These are phyloP conservation scores for Phytopythium chamaehyphon DNA, from an alignment of 352 stramenopile species.

Conservation along the genomic window DNA sequence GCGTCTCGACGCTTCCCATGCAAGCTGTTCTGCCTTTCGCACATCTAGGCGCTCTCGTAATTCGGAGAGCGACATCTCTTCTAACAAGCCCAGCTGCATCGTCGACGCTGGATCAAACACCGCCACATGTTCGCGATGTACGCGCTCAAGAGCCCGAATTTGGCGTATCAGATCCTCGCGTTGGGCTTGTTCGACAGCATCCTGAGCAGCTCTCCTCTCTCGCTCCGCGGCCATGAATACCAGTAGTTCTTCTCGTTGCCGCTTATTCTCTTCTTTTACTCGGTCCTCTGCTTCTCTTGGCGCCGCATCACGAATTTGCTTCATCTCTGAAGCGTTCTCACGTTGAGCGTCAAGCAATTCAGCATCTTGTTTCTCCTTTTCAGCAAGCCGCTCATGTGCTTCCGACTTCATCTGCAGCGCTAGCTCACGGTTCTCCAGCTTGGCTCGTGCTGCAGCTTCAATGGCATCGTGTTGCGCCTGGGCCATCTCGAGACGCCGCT, in stretches of 20 bases:
- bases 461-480: constrained; percentile 81
- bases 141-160: constrained; percentile 74
- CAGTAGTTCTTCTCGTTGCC: constrained; percentile 60
- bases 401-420: constrained; percentile 76
- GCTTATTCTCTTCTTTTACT: constrained; percentile 53
- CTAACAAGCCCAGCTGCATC: constrained; percentile 78
- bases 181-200: constrained; percentile 62
- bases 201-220: constrained; percentile 50
- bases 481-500: constrained; percentile 75
- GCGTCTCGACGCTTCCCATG: constrained; percentile 63
- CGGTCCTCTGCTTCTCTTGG: constrained; percentile 73
- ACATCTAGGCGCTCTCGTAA: constrained; percentile 78
- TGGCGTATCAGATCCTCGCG: constrained; percentile 85
- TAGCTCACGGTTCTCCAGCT: constrained; percentile 79
- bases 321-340: constrained; percentile 54
- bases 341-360: constrained; percentile 54
- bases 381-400: constrained; percentile 54
- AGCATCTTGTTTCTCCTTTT: constrained; percentile 56
- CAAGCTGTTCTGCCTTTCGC: constrained; percentile 63
- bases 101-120: constrained; percentile 91
- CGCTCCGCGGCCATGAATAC: constrained; percentile 57
- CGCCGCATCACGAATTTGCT: constrained; percentile 71
- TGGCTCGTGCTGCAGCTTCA: constrained; percentile 55
- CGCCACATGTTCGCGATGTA: constrained; percentile 74
- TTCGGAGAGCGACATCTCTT: constrained; percentile 92